Evolutionary conservation across 2,329 filamentous ascomycete species (phyloP).

Genomic region (Penicillium sp.): DNA sequence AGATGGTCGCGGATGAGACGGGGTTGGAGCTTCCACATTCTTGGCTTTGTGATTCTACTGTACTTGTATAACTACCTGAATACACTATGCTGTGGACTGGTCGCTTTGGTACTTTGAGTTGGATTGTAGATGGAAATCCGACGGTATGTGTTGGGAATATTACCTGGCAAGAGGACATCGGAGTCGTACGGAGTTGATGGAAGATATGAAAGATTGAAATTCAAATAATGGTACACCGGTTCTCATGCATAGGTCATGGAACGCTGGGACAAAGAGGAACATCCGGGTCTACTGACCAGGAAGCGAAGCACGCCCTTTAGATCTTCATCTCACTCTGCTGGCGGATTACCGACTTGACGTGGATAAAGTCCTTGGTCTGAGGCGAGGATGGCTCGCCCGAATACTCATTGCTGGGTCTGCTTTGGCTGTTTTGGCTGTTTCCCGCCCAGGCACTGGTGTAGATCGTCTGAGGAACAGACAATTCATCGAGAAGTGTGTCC

Average conservation of each 20-base stretch:
- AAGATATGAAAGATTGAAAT: neutral
- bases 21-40: neutral
- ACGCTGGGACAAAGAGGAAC: too few species aligned
- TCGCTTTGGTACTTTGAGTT: neutral
- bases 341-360: conserved; percentile 31
- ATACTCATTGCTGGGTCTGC: conserved; percentile 23
- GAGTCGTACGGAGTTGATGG: neutral
- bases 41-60: conserved; percentile 22
- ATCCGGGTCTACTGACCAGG: too few species aligned
- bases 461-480: conserved; percentile 24
- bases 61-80: conserved; percentile 29
- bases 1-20: neutral
- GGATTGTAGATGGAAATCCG: neutral
- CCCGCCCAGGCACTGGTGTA: conserved; percentile 33
- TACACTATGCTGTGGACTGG: conserved; percentile 2
- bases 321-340: conserved; percentile 29
- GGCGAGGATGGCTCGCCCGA: conserved; percentile 5
- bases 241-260: neutral
- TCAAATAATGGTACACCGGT: neutral
- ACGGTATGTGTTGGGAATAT: neutral
- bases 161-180: neutral
- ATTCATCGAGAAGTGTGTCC: conserved; percentile 10
- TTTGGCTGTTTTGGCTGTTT: conserved; percentile 20
- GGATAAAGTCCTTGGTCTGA: conserved; percentile 23
- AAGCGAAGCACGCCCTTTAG: conserved; percentile 4